Percentiles rank a stretch among this genome's conserved stretches.
Evolutionary conservation across 2,329 filamentous ascomycete genomes (phyloP).

Genomic region (Cercospora sp.): DNA sequence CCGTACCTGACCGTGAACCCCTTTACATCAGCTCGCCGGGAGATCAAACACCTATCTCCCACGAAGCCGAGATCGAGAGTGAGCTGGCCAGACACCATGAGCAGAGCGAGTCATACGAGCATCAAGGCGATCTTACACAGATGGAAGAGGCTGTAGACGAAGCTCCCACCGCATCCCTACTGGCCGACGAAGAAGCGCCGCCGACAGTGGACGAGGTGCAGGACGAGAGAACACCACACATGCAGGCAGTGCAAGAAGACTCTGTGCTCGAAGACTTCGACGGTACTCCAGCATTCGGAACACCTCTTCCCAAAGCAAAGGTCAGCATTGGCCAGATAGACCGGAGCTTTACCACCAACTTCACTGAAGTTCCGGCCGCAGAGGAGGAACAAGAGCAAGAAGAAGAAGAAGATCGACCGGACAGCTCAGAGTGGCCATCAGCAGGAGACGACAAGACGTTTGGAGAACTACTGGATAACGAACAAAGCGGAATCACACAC

Average conservation of each 20-base stretch:
- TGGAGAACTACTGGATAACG: conserved; percentile 32
- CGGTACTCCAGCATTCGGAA: conserved; percentile 17
- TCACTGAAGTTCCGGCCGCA: conserved; percentile 30
- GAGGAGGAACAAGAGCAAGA: conserved; percentile 17
- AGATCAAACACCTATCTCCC: conserved; percentile 16
- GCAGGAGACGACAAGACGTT: conserved; percentile 37
- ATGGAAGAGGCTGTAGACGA: conserved; percentile 50
- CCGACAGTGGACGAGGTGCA: conserved; percentile 31
- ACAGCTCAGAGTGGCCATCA: conserved; percentile 32
- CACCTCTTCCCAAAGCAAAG: conserved; percentile 22
- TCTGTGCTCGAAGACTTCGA: conserved; percentile 24
- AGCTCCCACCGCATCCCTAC: conserved; percentile 43
- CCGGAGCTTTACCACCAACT: conserved; percentile 38
- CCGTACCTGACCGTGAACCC: conserved; percentile 16
- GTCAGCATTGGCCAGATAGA: conserved; percentile 28
- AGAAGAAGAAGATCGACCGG: conserved; percentile 17
- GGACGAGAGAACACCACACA: conserved; percentile 11
- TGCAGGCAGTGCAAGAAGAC: conserved; percentile 20
- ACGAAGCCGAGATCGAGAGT: conserved; percentile 16
- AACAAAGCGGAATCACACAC: not conserved
- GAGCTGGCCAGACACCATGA: conserved; percentile 18
- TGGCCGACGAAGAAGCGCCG: conserved; percentile 42
- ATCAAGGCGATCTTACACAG: conserved; percentile 48
- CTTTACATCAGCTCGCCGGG: conserved; percentile 21
- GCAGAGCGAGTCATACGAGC: conserved; percentile 43